Conservation (phyloP, 306 rosid genomes). For the Cicer yamashitae region DNA sequence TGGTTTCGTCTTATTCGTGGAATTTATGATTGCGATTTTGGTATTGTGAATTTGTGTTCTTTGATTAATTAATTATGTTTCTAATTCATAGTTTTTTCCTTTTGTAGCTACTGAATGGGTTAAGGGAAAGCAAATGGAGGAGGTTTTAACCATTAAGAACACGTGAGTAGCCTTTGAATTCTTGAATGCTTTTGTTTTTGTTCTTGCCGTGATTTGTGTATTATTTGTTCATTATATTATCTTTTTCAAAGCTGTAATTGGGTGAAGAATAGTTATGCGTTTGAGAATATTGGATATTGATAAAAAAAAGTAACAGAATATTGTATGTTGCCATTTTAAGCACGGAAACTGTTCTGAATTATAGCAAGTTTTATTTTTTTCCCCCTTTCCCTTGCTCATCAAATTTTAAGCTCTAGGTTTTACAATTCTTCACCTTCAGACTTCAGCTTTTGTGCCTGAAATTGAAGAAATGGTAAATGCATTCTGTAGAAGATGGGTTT, state of each 20-base stretch:
- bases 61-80: slow-evolving; percentile 7
- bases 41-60: neutral
- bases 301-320: neutral
- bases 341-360: neutral
- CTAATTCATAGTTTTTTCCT: slow-evolving; percentile 33
- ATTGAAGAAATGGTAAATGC: slow-evolving; percentile 3
- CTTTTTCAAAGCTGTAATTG: neutral
- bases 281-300: neutral
- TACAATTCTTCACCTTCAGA: neutral
- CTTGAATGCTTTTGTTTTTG: neutral
- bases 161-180: slow-evolving; percentile 57
- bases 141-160: slow-evolving; percentile 80
- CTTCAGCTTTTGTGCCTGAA: slow-evolving; percentile 13
- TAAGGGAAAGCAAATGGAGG: slow-evolving; percentile 92
- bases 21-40: neutral
- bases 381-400: neutral
- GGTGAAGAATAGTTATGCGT: neutral
- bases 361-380: neutral
- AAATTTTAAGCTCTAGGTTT: neutral
- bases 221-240: neutral
- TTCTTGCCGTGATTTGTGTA: slow-evolving; percentile 14
- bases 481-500: slow-evolving; percentile 5
- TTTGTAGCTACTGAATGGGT: slow-evolving; percentile 97
- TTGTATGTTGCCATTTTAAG: neutral
- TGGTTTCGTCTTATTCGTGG: neutral